Conservation (phyloP, 768 basidiomycete species). For the Serendipita indica region DNA sequence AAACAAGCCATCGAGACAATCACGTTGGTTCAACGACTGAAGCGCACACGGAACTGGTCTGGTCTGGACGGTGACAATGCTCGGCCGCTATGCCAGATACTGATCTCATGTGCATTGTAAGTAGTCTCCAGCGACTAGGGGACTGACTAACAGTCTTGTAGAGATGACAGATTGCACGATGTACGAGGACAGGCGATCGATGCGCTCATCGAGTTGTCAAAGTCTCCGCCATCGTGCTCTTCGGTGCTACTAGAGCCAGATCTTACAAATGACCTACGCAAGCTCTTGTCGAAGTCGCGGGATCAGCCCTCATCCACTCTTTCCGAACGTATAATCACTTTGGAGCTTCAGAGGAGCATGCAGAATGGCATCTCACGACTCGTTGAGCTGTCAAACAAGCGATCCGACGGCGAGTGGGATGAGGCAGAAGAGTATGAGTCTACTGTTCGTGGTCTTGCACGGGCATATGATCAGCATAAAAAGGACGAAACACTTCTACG, state of each 20-base stretch:
- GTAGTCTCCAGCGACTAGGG: neutral
- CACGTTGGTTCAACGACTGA: neutral
- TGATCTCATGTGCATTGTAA: neutral
- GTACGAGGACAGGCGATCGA: neutral
- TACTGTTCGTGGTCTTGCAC: too few species aligned
- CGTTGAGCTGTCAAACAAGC: too few species aligned
- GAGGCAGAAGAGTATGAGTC: too few species aligned
- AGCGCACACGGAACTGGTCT: conserved; percentile 1
- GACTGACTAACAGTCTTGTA: neutral
- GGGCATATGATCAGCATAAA: too few species aligned
- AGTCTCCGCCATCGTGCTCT: neutral
- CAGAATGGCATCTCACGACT: too few species aligned
- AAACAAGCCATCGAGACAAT: neutral
- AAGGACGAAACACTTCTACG: too few species aligned
- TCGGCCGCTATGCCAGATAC: neutral
- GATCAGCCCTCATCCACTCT: too few species aligned
- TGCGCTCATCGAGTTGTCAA: neutral
- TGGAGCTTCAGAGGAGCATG: too few species aligned
- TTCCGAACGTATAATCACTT: too few species aligned
- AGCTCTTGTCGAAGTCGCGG: too few species aligned
- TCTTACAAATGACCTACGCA: too few species aligned
- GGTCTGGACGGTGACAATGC: neutral
- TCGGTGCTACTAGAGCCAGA: neutral
- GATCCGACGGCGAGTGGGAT: too few species aligned
- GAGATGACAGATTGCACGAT: neutral